A percentile compares a stretch with the other conserved stretches of the same genome.
Conservation (phyloP, 257 asterid species). For the Solanum raphanifolium region DNA sequence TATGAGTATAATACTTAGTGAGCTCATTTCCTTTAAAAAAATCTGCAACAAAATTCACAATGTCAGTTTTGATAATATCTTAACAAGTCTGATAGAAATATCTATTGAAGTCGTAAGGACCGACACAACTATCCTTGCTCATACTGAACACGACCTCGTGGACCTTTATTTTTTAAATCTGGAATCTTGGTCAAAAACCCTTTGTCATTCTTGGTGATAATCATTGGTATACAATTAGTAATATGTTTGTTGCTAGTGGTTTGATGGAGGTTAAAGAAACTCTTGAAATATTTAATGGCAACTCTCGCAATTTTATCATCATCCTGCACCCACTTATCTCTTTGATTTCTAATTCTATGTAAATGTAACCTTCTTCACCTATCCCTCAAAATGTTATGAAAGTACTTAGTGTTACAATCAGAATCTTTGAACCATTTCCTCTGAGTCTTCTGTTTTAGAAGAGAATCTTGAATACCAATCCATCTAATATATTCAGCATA, state of each 20-base stretch:
- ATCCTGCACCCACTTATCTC: neutral
- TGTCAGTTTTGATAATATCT: neutral
- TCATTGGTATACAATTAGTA: neutral
- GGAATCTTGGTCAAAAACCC: neutral
- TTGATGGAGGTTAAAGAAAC: neutral
- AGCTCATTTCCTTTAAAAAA: neutral
- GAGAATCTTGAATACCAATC: neutral
- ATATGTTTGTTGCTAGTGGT: no score
- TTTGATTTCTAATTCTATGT: neutral
- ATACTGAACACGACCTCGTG: neutral
- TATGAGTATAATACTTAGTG: neutral
- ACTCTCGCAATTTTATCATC: neutral
- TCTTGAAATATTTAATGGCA: neutral
- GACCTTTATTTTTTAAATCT: neutral
- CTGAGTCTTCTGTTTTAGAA: neutral
- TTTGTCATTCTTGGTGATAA: neutral
- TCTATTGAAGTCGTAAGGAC: neutral
- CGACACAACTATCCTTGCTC: neutral
- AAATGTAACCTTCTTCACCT: neutral
- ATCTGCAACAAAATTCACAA: neutral
- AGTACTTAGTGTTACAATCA: neutral
- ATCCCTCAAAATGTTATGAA: neutral
- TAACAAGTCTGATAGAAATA: neutral
- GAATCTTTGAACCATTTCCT: neutral
- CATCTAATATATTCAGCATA: no score